Evolutionary conservation across 441 rosid genomes (phyloP).

Genomic region (Biscutella laevigata): DNA sequence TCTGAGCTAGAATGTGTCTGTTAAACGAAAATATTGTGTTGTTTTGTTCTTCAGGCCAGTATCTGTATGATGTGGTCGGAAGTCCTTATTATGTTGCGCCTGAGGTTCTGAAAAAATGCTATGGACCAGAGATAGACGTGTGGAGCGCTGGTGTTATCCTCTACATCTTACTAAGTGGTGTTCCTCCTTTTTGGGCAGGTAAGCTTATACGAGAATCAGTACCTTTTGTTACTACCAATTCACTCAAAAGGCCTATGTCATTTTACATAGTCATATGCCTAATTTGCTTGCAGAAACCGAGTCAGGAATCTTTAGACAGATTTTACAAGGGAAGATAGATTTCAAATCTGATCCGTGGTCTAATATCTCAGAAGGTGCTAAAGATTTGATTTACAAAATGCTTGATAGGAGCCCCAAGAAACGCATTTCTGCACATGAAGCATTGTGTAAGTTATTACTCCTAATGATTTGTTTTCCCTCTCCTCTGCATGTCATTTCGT

Average conservation of each 20-base stretch:
- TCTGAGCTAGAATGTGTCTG: background rate
- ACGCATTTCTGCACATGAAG: constrained; percentile 81
- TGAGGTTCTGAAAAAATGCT: constrained; percentile 34
- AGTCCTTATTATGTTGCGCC: constrained; percentile 42
- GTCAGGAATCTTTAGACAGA: constrained; percentile 77
- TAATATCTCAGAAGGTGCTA: constrained; percentile 65
- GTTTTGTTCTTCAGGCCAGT: constrained; percentile 21
- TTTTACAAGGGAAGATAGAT: constrained; percentile 66
- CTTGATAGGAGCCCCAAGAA: constrained; percentile 66
- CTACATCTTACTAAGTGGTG: too few relatives aligned
- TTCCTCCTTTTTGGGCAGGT: constrained; percentile 30
- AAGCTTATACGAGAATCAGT: background rate
- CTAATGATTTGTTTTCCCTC: background rate
- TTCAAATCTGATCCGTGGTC: constrained; percentile 86
- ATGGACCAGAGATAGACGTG: constrained; percentile 35
- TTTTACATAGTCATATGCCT: background rate
- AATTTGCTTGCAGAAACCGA: constrained; percentile 50
- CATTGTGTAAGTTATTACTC: constrained; percentile 49
- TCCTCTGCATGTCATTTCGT: background rate
- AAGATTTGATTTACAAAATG: constrained; percentile 68
- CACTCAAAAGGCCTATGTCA: background rate
- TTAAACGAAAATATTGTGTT: background rate
- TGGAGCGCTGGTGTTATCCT: constrained; percentile 39
- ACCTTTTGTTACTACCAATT: constrained; percentile 1
- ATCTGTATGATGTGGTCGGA: constrained; percentile 30